Conservation (phyloP, 2,329 filamentous ascomycete genomes). For the Exophiala viscosa region DNA sequence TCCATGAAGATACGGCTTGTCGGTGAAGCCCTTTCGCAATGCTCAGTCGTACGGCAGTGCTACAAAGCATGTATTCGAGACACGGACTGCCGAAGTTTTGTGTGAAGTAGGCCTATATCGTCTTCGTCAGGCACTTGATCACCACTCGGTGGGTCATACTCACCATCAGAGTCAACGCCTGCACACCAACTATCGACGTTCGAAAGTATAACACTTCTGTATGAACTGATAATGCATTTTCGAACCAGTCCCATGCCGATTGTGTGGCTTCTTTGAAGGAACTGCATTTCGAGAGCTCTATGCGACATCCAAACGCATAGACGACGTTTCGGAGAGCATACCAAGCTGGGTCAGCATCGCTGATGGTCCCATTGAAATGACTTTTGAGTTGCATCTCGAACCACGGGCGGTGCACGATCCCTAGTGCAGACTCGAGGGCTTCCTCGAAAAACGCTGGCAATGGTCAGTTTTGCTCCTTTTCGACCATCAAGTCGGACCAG, state of each 20-base stretch:
- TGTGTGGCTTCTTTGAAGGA: slow-evolving; percentile 1
- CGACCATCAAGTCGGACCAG: no score
- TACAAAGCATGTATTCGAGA: slow-evolving; percentile 7
- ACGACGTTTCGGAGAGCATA: slow-evolving; percentile 7
- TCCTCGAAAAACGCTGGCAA: slow-evolving; percentile 3
- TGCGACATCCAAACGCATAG: slow-evolving; percentile 9
- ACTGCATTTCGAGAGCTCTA: not conserved
- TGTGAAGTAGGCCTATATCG: slow-evolving; percentile 2
- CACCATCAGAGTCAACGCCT: slow-evolving; percentile 10
- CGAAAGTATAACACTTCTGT: slow-evolving; percentile 4
- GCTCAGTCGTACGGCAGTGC: not conserved
- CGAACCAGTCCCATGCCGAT: slow-evolving; percentile 3
- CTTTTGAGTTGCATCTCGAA: slow-evolving; percentile 2
- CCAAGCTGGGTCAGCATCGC: slow-evolving; percentile 1
- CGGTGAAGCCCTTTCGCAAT: slow-evolving; percentile 4
- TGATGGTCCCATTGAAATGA: not conserved
- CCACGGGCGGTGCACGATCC: slow-evolving; percentile 3
- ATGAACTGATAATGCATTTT: slow-evolving; percentile 5
- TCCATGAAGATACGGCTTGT: not conserved
- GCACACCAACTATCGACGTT: slow-evolving; percentile 6
- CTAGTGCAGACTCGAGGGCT: not conserved
- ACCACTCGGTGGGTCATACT: not conserved
- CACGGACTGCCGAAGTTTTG: slow-evolving; percentile 3
- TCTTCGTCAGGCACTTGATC: no score
- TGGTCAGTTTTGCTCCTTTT: no score